phyloP scores from a whole-genome alignment of 2,329 filamentous ascomycete genomes.

The Pyrenochaeta sp. region DNA sequence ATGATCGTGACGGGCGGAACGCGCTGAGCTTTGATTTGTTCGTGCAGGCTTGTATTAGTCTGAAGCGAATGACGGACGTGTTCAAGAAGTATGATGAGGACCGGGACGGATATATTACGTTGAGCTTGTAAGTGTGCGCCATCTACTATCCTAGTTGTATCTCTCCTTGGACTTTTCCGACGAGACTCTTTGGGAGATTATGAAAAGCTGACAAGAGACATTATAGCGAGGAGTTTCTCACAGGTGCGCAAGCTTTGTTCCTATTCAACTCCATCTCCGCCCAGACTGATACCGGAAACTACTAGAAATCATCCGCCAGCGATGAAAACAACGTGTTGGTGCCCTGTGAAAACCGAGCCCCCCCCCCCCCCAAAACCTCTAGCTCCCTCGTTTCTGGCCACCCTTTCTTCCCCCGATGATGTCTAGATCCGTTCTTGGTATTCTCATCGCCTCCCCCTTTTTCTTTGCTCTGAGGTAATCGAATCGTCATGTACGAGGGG shows the following conservation, averaged over 20 bases:
- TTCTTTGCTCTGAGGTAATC: too few relatives aligned
- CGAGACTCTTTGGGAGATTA: too few relatives aligned
- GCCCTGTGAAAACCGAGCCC: too few relatives aligned
- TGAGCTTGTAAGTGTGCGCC: constrained; percentile 59
- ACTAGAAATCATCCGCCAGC: constrained; percentile 55
- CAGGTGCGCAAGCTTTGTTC: constrained; percentile 64
- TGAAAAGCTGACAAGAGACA: too few relatives aligned
- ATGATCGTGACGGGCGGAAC: constrained; percentile 67
- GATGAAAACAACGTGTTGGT: constrained; percentile 24
- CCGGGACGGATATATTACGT: constrained; percentile 80
- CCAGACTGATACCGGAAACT: constrained; percentile 59
- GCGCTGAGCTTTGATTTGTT: constrained; percentile 82
- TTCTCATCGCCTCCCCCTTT: too few relatives aligned
- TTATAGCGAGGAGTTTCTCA: constrained; percentile 60
- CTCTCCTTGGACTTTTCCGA: too few relatives aligned
- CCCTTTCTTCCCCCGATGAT: too few relatives aligned
- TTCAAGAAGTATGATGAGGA: constrained; percentile 99
- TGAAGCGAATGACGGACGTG: constrained; percentile 98
- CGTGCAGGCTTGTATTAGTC: constrained; percentile 93
- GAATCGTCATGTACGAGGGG: too few relatives aligned
- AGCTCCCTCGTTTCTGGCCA: too few relatives aligned
- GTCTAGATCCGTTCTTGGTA: too few relatives aligned
- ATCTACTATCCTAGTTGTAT: too few relatives aligned
- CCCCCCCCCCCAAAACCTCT: too few relatives aligned
- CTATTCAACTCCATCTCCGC: constrained; percentile 62